Evolutionary conservation across 2,329 filamentous ascomycete genomes (phyloP), one percentile per base, ranked within the genome.

Genomic region (Sordariomycetes sp.): DNA sequence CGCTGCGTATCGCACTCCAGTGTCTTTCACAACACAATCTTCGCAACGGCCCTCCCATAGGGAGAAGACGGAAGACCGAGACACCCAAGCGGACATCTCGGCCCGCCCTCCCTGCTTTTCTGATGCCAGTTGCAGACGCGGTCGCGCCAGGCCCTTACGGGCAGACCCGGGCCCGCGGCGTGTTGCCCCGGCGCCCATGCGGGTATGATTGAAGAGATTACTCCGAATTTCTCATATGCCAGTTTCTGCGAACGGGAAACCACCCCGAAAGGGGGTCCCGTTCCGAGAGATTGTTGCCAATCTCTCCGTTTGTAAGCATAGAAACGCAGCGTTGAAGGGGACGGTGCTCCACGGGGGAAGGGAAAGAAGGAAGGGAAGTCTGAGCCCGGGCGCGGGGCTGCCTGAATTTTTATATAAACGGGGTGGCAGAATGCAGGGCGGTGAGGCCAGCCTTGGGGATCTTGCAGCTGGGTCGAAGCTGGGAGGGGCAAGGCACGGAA

Each of bases 221-320:
- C 89, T 94, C 89, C 89, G 89, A 94, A 92, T 94, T 94, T 94
- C 89, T 90, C 89, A 91, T 90, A 90, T 91, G 89, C 89, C 1
- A 24, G 22, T 24, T 17, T 2, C 24, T 53, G 34, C 25, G 51
- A 75, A 62, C 57, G n/a, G n/a, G n/a, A 57, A 59, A 54, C 8
- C 53, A 24, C 55, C 61, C 65, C 62, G 66, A 52, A 52, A 59
- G 25, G 54, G 55, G 54, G 55, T 60, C 28, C 50, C 7, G 55
- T 57, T 45, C 42, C 22, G 64, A 67, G 67, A 66, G 64, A 62
- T 62, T n/a, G 13, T 28, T 36, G 28, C 28, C 28, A 32, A 60
- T 62, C 64, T 77, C 76, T 89, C 79, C 76, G 81, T 82, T 81
- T 88, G 86, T 86, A 86, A 86, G 88, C 88, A 91, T 90, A 89